Evolutionary conservation across 2,329 filamentous ascomycete genomes (phyloP), one percentile per base, ranked within the genome.

Genomic region (Clonostachys solani): DNA sequence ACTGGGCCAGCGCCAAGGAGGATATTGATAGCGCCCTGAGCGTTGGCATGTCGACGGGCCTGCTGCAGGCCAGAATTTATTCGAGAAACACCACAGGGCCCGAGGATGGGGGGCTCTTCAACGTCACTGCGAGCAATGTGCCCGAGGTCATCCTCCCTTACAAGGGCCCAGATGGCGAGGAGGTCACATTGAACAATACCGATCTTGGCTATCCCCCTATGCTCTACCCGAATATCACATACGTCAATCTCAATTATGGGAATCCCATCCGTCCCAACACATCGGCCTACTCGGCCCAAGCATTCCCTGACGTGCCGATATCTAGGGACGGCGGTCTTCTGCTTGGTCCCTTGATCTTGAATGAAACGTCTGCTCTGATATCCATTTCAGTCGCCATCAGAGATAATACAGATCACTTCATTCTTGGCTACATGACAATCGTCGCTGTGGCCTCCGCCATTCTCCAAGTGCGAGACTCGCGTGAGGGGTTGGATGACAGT

Each of bases 361-460:
- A 95, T 60, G 69, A 79, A 41, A 81, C 82, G 0, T 87, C 86
- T 52, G 87, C 88, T 18, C 70, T 96, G 12, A 63, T 95, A 12
- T 96, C 91, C 3, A 72, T 95, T 49, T 95, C 91, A 0, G 68
- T 92, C 15, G 89, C 91, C 0, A 81, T 96, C 46, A 78, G 88
- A 50, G 83, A 86, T 60, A 74, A 75, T 3, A 76, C 77, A 3
- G 62, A 67, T 40, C 69, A 69, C 5, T 83, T 86, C 51, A 79
- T 92, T 1, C 73, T 96, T 6, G 92, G 89, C 2, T 96, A 90
- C 71, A 79, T 96, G 71, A 95, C 90, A 2, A 70, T 92, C 3
- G 73, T 95, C n/a, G 78, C 87, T 47, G 80, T 87, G 47, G 85
- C 85, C 2, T 68, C 70, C 5, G 75, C 86, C 2, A 71, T 94